Evolutionary conservation across 129 eudicot species (phyloP).

Genomic region (Saussurea involucrata): DNA sequence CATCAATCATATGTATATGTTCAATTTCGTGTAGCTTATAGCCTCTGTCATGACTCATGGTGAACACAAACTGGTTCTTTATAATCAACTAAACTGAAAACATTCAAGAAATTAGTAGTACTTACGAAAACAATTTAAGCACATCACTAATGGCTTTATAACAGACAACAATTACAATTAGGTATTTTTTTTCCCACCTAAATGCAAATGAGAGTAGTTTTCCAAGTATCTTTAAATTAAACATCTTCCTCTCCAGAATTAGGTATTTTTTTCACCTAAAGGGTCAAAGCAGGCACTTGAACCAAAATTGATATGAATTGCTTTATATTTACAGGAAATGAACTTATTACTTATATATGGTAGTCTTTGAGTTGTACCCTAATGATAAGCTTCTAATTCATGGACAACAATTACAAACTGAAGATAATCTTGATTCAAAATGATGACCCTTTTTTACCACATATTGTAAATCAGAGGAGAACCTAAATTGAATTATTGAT

Average conservation of each 20-base stretch:
- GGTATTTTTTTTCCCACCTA: too few species aligned
- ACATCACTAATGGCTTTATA: background rate
- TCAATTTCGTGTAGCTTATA: constrained; percentile 25
- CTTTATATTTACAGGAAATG: background rate
- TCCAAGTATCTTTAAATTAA: background rate
- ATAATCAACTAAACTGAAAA: background rate
- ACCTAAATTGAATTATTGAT: constrained; percentile 5
- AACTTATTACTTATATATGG: background rate
- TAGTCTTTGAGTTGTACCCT: background rate
- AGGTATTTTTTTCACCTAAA: background rate
- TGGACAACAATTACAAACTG: background rate
- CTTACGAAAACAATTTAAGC: background rate
- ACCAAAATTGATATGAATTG: background rate
- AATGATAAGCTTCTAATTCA: background rate
- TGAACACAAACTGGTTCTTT: background rate
- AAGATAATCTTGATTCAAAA: background rate
- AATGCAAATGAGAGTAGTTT: background rate
- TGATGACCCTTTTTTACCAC: background rate
- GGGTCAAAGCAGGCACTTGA: background rate
- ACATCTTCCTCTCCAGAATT: background rate
- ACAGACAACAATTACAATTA: background rate
- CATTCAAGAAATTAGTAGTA: background rate
- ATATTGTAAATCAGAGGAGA: background rate
- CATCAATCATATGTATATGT: constrained; percentile 1
- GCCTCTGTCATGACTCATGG: constrained; percentile 14